Conservation (phyloP, 176 grass and related monocot genomes). For the Stipa capillata region DNA sequence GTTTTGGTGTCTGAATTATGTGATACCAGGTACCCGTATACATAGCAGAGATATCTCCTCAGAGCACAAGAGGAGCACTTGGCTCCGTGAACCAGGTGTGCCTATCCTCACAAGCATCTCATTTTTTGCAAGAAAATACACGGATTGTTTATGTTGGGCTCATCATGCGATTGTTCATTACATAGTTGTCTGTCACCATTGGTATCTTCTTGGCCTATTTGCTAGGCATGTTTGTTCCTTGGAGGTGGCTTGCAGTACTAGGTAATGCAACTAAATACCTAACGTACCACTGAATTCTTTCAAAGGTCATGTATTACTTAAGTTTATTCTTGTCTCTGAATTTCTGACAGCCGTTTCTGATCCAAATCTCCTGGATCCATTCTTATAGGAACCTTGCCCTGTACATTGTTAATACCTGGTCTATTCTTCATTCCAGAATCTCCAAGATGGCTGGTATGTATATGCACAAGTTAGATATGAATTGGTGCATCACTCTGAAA, state of each 20-base stretch:
- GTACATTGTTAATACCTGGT: conserved; percentile 74
- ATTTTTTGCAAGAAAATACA: not conserved
- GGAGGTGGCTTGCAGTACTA: conserved; percentile 86
- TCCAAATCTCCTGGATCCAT: not conserved
- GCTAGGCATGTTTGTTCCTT: conserved; percentile 85
- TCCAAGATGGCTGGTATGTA: conserved; percentile 91
- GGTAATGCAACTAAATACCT: conserved; percentile 35
- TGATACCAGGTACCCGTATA: conserved; percentile 77
- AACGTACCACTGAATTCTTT: not conserved
- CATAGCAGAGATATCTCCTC: conserved; percentile 83
- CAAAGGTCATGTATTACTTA: not conserved
- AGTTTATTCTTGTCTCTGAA: too few species aligned
- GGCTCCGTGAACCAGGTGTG: conserved; percentile 81
- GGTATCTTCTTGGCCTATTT: conserved; percentile 82
- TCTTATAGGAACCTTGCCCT: conserved; percentile 68
- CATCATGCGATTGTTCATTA: not conserved
- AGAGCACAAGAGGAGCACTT: conserved; percentile 80
- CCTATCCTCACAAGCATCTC: not conserved
- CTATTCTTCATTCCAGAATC: conserved; percentile 96
- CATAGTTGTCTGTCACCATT: conserved; percentile 77
- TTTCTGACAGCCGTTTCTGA: not conserved
- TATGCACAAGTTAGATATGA: not conserved
- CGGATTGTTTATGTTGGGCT: not conserved
- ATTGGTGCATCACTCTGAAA: not conserved
- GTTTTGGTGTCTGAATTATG: not conserved